phyloP scores from a whole-genome alignment of 164 flowering plant species.

The Magnolia officinalis region DNA sequence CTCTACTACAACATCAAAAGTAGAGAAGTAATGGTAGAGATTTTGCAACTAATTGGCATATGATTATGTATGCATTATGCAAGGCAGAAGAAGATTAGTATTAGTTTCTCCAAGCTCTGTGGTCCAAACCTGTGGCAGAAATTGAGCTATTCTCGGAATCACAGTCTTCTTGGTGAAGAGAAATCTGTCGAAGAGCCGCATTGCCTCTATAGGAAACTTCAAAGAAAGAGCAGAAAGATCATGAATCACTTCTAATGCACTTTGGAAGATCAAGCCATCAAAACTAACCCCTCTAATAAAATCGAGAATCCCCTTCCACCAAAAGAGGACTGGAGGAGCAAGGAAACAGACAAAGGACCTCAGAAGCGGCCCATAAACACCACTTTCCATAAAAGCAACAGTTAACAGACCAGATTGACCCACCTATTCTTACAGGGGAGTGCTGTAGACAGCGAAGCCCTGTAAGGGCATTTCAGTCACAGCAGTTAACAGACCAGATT shows the following conservation, averaged over 20 bases:
- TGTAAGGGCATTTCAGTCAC: not conserved
- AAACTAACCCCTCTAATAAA: not conserved
- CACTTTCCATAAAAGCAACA: not conserved
- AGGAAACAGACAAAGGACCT: not conserved
- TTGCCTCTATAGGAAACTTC: constrained; percentile 56
- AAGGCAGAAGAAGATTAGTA: not conserved
- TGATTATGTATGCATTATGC: not conserved
- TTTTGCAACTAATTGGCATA: not conserved
- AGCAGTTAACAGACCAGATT: no score
- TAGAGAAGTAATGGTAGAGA: not conserved
- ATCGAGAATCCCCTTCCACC: not conserved
- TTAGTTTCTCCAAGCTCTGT: not conserved
- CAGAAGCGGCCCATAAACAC: not conserved
- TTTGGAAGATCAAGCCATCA: not conserved
- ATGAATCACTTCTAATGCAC: not conserved
- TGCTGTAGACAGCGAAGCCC: not conserved
- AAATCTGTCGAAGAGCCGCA: constrained; percentile 96
- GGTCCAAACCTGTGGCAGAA: constrained; percentile 59
- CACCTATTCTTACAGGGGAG: not conserved
- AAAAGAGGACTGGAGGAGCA: not conserved
- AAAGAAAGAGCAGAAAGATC: not conserved
- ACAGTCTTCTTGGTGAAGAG: constrained; percentile 84
- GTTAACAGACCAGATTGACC: not conserved
- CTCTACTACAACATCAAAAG: not conserved
- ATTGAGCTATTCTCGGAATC: constrained; percentile 63